These are phyloP conservation scores for Ophiocordyceps camponoti-floridani DNA, from an alignment of 2,329 filamentous ascomycete species.

Conservation along the genomic window DNA sequence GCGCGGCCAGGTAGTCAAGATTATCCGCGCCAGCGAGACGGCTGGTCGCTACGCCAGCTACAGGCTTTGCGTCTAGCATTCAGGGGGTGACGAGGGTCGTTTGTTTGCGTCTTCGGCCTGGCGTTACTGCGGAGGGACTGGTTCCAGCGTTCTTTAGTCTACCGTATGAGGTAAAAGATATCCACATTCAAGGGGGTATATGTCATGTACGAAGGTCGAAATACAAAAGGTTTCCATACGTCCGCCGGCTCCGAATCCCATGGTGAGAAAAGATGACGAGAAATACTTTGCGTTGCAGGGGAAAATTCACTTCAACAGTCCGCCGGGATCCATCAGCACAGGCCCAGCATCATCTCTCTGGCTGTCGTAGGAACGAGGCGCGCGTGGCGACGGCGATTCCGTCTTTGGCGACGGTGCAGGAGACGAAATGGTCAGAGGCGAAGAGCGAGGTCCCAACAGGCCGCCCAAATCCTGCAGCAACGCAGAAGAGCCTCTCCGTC, in stretches of 20 bases:
- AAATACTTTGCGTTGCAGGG: neutral
- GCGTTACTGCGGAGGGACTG: too few species aligned
- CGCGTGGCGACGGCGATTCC: neutral
- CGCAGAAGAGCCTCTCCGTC: conserved; percentile 35
- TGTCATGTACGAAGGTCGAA: neutral
- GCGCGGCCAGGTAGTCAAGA: conserved; percentile 93
- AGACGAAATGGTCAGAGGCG: too few species aligned
- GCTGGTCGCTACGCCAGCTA: conserved; percentile 95
- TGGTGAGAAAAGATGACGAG: neutral
- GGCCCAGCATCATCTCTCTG: conserved; percentile 12
- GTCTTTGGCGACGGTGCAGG: neutral
- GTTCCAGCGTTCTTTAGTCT: too few species aligned
- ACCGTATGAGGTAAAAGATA: too few species aligned
- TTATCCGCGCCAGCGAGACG: conserved; percentile 88
- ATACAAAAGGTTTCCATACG: neutral
- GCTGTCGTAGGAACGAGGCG: conserved; percentile 6
- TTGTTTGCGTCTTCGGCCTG: too few species aligned
- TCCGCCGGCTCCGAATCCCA: neutral
- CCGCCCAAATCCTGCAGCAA: conserved; percentile 41
- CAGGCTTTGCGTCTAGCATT: conserved; percentile 40
- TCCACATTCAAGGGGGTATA: neutral
- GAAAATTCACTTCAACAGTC: conserved; percentile 11
- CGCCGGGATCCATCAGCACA: conserved; percentile 20
- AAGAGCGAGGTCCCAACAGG: neutral
- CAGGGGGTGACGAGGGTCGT: too few species aligned